Conservation (phyloP, 768 basidiomycete species). For the Imleria badia region DNA sequence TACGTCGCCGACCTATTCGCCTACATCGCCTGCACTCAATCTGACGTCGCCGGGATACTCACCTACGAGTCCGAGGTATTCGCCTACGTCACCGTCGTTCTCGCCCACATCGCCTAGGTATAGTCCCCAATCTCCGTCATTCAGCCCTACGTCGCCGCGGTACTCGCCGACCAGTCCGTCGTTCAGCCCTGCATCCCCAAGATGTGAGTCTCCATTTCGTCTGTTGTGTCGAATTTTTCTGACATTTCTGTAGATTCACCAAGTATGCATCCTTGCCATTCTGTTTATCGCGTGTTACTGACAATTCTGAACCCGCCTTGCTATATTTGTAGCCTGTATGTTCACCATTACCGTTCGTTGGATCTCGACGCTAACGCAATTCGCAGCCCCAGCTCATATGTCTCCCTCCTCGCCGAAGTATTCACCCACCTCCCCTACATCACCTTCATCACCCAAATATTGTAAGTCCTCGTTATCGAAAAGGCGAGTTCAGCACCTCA, state of each 20-base stretch:
- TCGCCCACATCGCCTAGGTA: constrained; percentile 84
- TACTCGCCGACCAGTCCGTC: constrained; percentile 90
- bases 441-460: constrained; percentile 90
- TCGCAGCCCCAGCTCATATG: constrained; percentile 70
- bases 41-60: constrained; percentile 74
- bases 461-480: constrained; percentile 61
- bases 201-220: constrained; percentile 53
- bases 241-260: constrained; percentile 60
- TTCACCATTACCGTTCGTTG: constrained; percentile 14
- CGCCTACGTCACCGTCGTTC: constrained; percentile 81
- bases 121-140: constrained; percentile 88
- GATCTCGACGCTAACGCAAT: constrained; percentile 7
- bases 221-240: background rate
- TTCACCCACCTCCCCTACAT: constrained; percentile 90
- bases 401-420: constrained; percentile 92
- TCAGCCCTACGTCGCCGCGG: constrained; percentile 85
- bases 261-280: constrained; percentile 49
- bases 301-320: constrained; percentile 4
- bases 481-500: constrained; percentile 4
- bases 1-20: constrained; percentile 85
- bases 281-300: constrained; percentile 22
- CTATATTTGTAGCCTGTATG: constrained; percentile 57
- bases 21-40: constrained; percentile 81
- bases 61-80: constrained; percentile 77
- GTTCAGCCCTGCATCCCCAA: constrained; percentile 91